Percentiles rank a stretch among this genome's conserved stretches.
phyloP scores from a whole-genome alignment of 2,329 filamentous ascomycete genomes.

The Hirsutella rhossiliensis region DNA sequence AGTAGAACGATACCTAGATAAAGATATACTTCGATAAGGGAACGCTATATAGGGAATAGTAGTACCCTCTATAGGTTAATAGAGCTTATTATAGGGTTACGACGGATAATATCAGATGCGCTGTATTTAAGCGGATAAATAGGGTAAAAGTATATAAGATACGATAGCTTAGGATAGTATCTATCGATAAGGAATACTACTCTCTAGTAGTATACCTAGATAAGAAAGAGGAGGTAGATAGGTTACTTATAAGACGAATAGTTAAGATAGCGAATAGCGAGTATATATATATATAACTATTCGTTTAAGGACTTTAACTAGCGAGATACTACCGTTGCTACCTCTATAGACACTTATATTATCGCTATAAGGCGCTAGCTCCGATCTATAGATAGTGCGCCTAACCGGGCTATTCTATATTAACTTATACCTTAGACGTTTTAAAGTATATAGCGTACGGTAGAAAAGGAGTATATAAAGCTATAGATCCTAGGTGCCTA shows the following conservation, averaged over 20 bases:
- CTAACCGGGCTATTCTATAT: not conserved
- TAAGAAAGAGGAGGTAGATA: not conserved
- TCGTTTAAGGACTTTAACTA: not conserved
- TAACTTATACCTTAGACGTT: not conserved
- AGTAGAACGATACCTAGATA: not conserved
- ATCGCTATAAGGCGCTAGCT: not conserved
- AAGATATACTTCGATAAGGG: not conserved
- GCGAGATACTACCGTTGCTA: not conserved
- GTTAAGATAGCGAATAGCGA: not conserved
- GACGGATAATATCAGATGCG: not conserved
- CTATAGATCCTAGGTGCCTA: not conserved
- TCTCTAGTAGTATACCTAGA: not conserved
- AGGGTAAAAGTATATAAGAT: not conserved
- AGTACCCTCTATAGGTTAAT: not conserved
- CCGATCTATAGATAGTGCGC: not conserved
- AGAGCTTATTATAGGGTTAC: not conserved
- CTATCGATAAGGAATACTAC: not conserved
- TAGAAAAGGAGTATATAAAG: not conserved
- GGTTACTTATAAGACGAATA: not conserved
- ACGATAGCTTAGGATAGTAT: not conserved
- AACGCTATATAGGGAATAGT: not conserved
- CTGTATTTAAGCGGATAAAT: not conserved
- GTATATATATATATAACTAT: not conserved
- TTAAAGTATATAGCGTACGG: not conserved
- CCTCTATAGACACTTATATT: not conserved